These are phyloP conservation scores for Thalassia testudinum DNA, from an alignment of 116 monocot species.

Conservation along the genomic window DNA sequence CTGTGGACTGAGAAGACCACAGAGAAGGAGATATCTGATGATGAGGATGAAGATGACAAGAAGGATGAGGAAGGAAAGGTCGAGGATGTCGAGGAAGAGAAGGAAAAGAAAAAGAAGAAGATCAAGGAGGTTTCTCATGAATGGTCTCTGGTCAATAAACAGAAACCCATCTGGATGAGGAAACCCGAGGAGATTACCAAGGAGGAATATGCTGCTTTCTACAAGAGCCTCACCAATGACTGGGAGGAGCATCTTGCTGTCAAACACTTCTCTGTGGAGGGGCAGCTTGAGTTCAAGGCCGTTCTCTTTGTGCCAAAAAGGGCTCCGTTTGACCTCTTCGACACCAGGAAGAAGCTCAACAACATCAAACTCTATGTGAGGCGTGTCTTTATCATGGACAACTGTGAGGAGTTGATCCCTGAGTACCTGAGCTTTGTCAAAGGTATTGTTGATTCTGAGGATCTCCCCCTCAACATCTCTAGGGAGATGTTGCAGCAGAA, in stretches of 20 bases:
- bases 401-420: conserved; percentile 32
- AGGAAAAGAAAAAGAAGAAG: conserved; percentile 40
- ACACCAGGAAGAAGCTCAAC: conserved; percentile 32
- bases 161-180: conserved; percentile 39
- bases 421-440: conserved; percentile 34
- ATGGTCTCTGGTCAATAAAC: conserved; percentile 31
- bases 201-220: conserved; percentile 35
- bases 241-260: conserved; percentile 37
- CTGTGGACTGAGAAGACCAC: conserved; percentile 15
- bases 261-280: conserved; percentile 42
- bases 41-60: conserved; percentile 26
- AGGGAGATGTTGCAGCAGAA: conserved; percentile 34
- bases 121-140: conserved; percentile 36
- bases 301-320: conserved; percentile 29
- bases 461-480: conserved; percentile 35
- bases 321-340: conserved; percentile 35
- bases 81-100: conserved; percentile 26
- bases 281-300: conserved; percentile 37
- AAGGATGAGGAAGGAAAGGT: conserved; percentile 22
- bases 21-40: conserved; percentile 14
- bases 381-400: conserved; percentile 41
- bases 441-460: conserved; percentile 40
- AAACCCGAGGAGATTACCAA: conserved; percentile 34
- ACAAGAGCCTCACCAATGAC: conserved; percentile 38
- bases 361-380: conserved; percentile 39